Conservation (phyloP, 345 rosid species). For the Populus pruinosa region DNA sequence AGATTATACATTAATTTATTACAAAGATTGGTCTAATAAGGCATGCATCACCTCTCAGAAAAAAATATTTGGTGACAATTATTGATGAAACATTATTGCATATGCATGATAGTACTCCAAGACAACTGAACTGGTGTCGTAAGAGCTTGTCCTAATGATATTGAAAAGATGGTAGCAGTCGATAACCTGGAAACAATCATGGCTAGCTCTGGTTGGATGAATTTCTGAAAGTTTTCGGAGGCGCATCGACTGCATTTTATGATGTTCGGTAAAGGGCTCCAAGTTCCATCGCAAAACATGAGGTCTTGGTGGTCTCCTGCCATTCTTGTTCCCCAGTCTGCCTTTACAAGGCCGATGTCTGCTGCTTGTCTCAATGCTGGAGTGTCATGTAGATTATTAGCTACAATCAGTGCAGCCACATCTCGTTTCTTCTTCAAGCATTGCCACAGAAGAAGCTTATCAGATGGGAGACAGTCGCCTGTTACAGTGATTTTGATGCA, state of each 20-base stretch:
- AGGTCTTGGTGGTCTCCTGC: slow-evolving; percentile 16
- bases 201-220: slow-evolving; percentile 27
- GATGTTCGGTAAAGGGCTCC: not conserved
- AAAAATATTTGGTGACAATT: too few species aligned
- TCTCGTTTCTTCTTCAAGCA: slow-evolving; percentile 11
- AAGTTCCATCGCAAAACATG: not conserved
- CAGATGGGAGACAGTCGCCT: slow-evolving; percentile 9
- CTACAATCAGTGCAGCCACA: slow-evolving; percentile 24
- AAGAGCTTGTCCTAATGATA: slow-evolving; percentile 14
- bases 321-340: not conserved
- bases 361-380: slow-evolving; percentile 22
- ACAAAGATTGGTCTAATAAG: too few species aligned
- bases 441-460: slow-evolving; percentile 18
- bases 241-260: slow-evolving; percentile 15
- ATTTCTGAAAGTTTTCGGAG: slow-evolving; percentile 25
- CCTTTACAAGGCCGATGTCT: not conserved
- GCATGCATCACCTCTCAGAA: too few species aligned
- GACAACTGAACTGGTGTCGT: slow-evolving; percentile 22
- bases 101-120: not conserved
- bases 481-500: not conserved
- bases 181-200: slow-evolving; percentile 19
- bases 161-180: slow-evolving; percentile 19
- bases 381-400: slow-evolving; percentile 8
- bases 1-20: too few species aligned
- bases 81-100: too few species aligned